Percentiles rank a stretch among this genome's conserved stretches.
phyloP scores from a whole-genome alignment of 108 stramenopile species.

The Thalassiosira profunda region DNA sequence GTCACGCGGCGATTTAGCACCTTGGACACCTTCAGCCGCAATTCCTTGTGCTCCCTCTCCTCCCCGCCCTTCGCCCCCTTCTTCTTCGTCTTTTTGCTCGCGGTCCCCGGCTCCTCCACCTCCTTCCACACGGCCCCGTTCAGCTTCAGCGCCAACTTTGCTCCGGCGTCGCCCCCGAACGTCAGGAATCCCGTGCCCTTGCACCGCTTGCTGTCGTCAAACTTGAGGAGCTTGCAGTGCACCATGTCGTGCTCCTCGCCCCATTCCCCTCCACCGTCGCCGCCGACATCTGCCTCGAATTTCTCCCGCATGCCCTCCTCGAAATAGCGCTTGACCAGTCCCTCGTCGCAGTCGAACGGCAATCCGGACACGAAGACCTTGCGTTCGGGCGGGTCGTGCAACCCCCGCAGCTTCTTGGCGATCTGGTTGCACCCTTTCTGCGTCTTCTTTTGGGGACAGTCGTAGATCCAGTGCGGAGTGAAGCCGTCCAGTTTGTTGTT shows the following conservation, averaged over 20 bases:
- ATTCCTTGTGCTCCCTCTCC: conserved; percentile 43
- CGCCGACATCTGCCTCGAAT: too few relatives aligned
- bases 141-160: conserved; percentile 65
- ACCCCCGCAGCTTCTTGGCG: conserved; percentile 63
- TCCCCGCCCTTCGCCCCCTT: conserved; percentile 34
- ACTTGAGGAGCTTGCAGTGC: conserved; percentile 73
- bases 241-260: conserved; percentile 46
- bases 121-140: conserved; percentile 59
- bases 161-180: conserved; percentile 73
- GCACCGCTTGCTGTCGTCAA: conserved; percentile 85
- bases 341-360: conserved; percentile 74
- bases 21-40: conserved; percentile 78
- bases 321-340: conserved; percentile 68
- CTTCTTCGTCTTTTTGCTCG: conserved; percentile 30
- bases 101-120: conserved; percentile 32
- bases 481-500: conserved; percentile 66
- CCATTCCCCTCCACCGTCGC: background rate
- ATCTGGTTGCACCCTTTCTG: conserved; percentile 72
- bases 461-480: conserved; percentile 88
- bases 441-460: conserved; percentile 83
- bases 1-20: conserved; percentile 69
- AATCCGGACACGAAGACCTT: conserved; percentile 91
- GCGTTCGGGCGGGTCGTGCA: conserved; percentile 68
- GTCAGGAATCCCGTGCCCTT: conserved; percentile 83
- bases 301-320: conserved; percentile 29